Conservation (phyloP, 1,139 yeast species). For the Blastobotrys buckinghamii region DNA sequence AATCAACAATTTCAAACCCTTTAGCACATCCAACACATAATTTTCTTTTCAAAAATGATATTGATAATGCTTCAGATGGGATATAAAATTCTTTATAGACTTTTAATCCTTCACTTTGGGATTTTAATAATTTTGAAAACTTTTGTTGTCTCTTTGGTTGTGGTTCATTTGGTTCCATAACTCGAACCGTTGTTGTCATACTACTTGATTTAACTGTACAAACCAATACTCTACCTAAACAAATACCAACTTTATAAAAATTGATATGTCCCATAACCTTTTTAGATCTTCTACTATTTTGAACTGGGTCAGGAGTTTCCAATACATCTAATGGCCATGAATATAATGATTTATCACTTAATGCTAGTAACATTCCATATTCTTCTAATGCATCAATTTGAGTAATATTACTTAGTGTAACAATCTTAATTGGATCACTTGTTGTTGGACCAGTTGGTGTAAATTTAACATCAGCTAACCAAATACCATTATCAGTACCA, state of each 20-base stretch:
- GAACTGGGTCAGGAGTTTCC: conserved; percentile 48
- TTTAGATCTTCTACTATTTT: conserved; percentile 69
- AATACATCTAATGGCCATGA: conserved; percentile 83
- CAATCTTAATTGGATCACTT: conserved; percentile 70
- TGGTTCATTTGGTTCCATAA: conserved; percentile 77
- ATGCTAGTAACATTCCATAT: conserved; percentile 73
- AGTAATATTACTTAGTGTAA: conserved; percentile 70
- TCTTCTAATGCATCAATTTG: conserved; percentile 92
- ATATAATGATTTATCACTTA: conserved; percentile 75
- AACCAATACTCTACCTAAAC: conserved; percentile 80
- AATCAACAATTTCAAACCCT: conserved; percentile 86
- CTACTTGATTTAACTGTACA: conserved; percentile 82
- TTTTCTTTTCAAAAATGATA: conserved; percentile 81
- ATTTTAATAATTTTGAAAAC: conserved; percentile 45
- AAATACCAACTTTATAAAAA: conserved; percentile 88
- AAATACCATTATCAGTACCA: conserved; percentile 90
- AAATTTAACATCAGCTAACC: conserved; percentile 50
- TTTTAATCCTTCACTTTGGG: conserved; percentile 48
- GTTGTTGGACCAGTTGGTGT: conserved; percentile 46
- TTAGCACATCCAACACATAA: conserved; percentile 93
- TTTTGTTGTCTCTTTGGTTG: conserved; percentile 38
- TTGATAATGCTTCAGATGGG: conserved; percentile 84
- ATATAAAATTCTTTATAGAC: conserved; percentile 73
- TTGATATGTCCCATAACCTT: conserved; percentile 78
- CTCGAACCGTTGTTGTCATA: conserved; percentile 68